Conservation (phyloP, 495 filamentous ascomycete genomes). For the Talaromyces borbonicus region DNA sequence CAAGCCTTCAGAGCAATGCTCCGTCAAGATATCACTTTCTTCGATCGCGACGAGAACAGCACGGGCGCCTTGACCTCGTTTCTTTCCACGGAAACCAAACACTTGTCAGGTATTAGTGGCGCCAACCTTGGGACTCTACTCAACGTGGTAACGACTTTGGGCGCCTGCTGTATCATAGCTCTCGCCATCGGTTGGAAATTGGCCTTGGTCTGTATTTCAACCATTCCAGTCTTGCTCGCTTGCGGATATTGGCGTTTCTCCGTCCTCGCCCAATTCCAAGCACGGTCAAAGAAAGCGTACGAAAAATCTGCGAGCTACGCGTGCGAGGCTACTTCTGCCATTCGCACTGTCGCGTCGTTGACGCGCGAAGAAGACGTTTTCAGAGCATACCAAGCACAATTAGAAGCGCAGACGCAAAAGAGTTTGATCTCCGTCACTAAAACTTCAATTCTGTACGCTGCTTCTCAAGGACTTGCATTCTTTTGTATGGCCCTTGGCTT, state of each 20-base stretch:
- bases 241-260: constrained; percentile 85
- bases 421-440: constrained; percentile 57
- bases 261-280: constrained; percentile 68
- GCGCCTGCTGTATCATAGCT: constrained; percentile 55
- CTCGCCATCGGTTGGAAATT: constrained; percentile 82
- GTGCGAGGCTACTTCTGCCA: constrained; percentile 83
- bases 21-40: constrained; percentile 87
- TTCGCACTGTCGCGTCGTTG: constrained; percentile 85
- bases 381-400: constrained; percentile 55
- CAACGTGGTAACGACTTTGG: constrained; percentile 62
- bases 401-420: constrained; percentile 49
- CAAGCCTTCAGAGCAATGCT: constrained; percentile 76
- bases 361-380: constrained; percentile 77
- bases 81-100: constrained; percentile 75
- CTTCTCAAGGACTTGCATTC: constrained; percentile 72
- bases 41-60: constrained; percentile 75
- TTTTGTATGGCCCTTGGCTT: constrained; percentile 81
- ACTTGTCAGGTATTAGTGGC: constrained; percentile 74
- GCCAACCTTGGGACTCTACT: constrained; percentile 73
- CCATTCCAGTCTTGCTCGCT: constrained; percentile 64
- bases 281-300: constrained; percentile 59
- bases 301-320: constrained; percentile 70
- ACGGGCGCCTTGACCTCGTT: constrained; percentile 78
- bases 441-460: constrained; percentile 65
- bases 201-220: constrained; percentile 69